Percentiles rank a stretch among this genome's conserved stretches.
Evolutionary conservation across 805 yeast genomes (phyloP).

Genomic region (Lachancea waltii): DNA sequence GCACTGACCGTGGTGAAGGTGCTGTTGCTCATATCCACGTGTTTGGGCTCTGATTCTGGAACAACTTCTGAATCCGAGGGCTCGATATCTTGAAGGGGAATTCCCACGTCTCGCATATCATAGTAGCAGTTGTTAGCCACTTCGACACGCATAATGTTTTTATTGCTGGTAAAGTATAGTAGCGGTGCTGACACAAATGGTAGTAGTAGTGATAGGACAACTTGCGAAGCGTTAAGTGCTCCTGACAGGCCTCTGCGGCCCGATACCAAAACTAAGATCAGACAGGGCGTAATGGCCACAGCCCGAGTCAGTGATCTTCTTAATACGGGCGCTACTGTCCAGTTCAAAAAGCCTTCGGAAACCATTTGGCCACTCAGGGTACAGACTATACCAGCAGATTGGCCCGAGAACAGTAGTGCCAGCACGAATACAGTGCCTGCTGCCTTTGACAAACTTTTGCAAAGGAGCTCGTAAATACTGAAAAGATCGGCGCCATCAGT

Average conservation of each 20-base stretch:
- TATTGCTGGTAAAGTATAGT: constrained; percentile 69
- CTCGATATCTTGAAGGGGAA: constrained; percentile 4
- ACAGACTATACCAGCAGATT: constrained; percentile 92
- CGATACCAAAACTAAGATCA: constrained; percentile 61
- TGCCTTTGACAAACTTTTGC: constrained; percentile 54
- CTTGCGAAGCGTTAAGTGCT: constrained; percentile 80
- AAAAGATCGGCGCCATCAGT: constrained; percentile 75
- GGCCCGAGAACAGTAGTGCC: constrained; percentile 81
- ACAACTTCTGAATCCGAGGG: background rate
- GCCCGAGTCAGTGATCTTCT: constrained; percentile 77
- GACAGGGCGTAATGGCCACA: constrained; percentile 81
- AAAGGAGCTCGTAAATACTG: constrained; percentile 65
- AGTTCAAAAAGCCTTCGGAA: constrained; percentile 79
- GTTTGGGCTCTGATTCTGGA: constrained; percentile 12
- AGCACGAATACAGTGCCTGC: constrained; percentile 83
- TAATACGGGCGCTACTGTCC: constrained; percentile 75
- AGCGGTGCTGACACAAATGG: constrained; percentile 89
- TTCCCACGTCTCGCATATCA: constrained; percentile 10
- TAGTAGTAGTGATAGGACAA: constrained; percentile 65
- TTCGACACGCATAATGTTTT: constrained; percentile 58
- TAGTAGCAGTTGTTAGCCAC: constrained; percentile 16
- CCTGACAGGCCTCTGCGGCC: constrained; percentile 78
- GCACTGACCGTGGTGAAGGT: constrained; percentile 47
- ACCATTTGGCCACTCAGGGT: constrained; percentile 94
- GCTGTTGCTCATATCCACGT: constrained; percentile 39